Evolutionary conservation across 441 rosid species (phyloP).

Genomic region (Erysimum cheiri): DNA sequence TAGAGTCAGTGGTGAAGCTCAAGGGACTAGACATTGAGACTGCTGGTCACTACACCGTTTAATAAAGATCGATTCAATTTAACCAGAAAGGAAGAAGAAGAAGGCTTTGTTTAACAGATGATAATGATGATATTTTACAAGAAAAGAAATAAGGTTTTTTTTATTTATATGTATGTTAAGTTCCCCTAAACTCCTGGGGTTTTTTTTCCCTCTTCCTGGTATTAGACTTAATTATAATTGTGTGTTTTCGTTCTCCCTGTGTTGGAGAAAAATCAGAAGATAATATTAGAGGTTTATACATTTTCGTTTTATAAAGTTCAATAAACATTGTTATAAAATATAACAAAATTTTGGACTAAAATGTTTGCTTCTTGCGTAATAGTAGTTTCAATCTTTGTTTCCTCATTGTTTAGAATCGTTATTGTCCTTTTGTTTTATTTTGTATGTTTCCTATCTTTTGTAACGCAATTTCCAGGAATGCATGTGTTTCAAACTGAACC

Average conservation of each 20-base stretch:
- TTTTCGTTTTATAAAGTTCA: background rate
- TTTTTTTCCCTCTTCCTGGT: background rate
- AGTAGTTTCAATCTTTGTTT: no score
- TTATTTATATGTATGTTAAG: constrained; percentile 14
- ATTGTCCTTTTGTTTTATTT: no score
- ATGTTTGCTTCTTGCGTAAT: no score
- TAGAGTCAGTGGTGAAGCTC: constrained; percentile 94
- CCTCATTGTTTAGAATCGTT: no score
- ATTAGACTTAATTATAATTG: constrained; percentile 18
- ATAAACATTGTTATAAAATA: background rate
- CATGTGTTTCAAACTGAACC: background rate
- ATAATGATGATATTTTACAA: constrained; percentile 39
- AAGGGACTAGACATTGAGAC: constrained; percentile 94
- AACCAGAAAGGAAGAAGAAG: constrained; percentile 26
- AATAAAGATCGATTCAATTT: constrained; percentile 20
- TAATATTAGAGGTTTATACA: background rate
- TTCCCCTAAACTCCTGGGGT: constrained; percentile 22
- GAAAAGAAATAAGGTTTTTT: constrained; percentile 32
- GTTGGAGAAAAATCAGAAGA: constrained; percentile 5
- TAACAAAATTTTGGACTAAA: background rate
- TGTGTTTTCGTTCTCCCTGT: constrained; percentile 15
- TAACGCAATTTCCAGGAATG: no score
- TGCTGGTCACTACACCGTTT: constrained; percentile 94
- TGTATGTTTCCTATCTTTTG: no score
- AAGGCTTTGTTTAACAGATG: constrained; percentile 33